Base-by-base conservation (phyloP, 1,284 basidiomycete species). In the Cutaneotrichosporon sp. region DNA sequence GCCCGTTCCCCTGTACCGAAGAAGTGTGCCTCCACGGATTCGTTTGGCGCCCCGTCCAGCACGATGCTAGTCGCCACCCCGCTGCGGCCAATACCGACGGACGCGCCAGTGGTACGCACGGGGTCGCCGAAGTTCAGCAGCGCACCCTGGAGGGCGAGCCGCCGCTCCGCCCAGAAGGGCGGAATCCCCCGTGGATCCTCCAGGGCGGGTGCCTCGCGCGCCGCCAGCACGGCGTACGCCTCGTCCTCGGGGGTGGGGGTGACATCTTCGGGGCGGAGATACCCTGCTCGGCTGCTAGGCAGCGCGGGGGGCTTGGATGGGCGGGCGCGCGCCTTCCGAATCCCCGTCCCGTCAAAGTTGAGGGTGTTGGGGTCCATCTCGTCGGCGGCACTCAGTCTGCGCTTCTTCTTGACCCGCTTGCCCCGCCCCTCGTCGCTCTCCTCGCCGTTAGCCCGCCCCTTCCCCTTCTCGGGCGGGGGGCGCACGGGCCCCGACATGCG, bases 51-150 rank as follows among this genome's bases (percentile, higher is more conserved):
- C 0, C 77, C 77, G 56, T 79, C 76, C 8, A 80, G 66, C 18
- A 80, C 66, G 9, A 80, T 62, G 9, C 73, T 73, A 27, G 73
- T 62, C 0, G 78, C 78, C 6, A 76, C 52, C 0, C 76, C 76
- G 2, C 72, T 74, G 4, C 55, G 56, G 14, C 71, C 72, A 24
- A 77, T 68, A 25, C 73, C 68, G 27, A 80, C 72, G 52, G 69
- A 71, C 1, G 66, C 76, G 3, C 78, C 78, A 1, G 43, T 53
- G 4, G 71, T 74, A 27, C 56, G 59, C 1, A 57, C 60, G 18
- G 76, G 74, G 36, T 71, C 59, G 10, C 71, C 60, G n/a, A 77
- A 63, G 54, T 75, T 75, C 54, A 73, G 72, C 10, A 66, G 53
- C 2, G 71, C 72, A 4, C 60, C 59, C 18, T 66, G 63, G 4